Conservation (phyloP, 2,329 filamentous ascomycete genomes). For the Penicillium sclerotigenum region DNA sequence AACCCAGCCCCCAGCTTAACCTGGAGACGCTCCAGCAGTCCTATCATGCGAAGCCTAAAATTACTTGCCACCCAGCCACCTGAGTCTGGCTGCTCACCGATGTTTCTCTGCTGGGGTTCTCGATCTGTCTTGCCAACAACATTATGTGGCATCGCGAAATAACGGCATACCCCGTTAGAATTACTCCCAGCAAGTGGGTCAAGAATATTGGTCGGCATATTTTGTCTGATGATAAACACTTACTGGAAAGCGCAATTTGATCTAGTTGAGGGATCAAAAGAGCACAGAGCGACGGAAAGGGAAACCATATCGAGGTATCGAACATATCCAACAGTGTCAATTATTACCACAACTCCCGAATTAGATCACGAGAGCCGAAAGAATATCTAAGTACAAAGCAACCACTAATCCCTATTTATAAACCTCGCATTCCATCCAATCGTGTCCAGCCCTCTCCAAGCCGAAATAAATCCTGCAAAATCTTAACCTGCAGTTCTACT, state of each 20-base stretch:
- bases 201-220: not conserved
- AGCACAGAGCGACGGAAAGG: not conserved
- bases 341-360: not conserved
- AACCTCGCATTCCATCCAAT: not conserved
- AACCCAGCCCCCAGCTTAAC: conserved; percentile 2
- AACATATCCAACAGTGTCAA: not conserved
- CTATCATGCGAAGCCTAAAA: not conserved
- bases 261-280: not conserved
- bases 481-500: not conserved
- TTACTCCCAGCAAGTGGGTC: not conserved
- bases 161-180: not conserved
- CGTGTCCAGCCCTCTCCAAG: not conserved
- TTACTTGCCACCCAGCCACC: too few relatives aligned
- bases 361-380: not conserved
- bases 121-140: not conserved
- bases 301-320: not conserved
- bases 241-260: not conserved
- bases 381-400: not conserved
- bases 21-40: not conserved
- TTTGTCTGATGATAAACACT: not conserved
- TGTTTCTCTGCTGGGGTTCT: not conserved
- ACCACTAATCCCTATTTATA: not conserved
- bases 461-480: not conserved
- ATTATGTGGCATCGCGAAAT: not conserved
- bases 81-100: not conserved